Evolutionary conservation across 169 alveolate species (phyloP), one percentile per base, ranked within the genome.

Genomic region (Plasmodium blacklocki): DNA sequence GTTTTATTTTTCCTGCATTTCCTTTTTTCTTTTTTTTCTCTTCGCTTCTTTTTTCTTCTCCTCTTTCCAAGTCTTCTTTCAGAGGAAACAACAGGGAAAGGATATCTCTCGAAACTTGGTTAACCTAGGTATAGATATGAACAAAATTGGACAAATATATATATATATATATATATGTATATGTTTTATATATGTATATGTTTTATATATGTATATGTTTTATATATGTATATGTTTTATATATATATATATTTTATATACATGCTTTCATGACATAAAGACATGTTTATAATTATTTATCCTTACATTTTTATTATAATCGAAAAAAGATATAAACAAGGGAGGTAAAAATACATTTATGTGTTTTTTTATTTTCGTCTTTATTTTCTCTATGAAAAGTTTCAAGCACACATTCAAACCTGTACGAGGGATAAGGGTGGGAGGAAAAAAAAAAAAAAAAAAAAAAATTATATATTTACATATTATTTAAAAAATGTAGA

Each of bases 251-350:
- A 15, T n/a, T 12, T n/a, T 59, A 9, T 19, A 63, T 9, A 18
- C 75, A 14, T 32, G 1, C 0, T 11, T 3, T 9, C 19, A 68
- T 64, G 74, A 14, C 4, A 11, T 7, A 43, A 26, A 26, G 2
- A 26, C 29, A 26, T 0, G 29, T 26, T 26, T 26, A 26, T 26
- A 32, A 32, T 32, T 32, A 32, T 32, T 32, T 32, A 4, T 2
- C 21, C 75, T 80, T 70, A 80, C 91, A 54, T 58, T 83, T 68
- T 70, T 83, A 50, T 26, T 83, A 59, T 56, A 63, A 26, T 83
- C 91, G 18, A 83, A 83, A 29, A 68, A 49, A 3, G 91, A 83
- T 60, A 83, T n/a, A 63, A 67, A 70, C 73, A 83, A 63, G 3
- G 49, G 91, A 6, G 91, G 91, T 5, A 68, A 29, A 6, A 83